These are phyloP conservation scores for Cardamine occulta DNA, from an alignment of 345 rosid species.

Conservation along the genomic window DNA sequence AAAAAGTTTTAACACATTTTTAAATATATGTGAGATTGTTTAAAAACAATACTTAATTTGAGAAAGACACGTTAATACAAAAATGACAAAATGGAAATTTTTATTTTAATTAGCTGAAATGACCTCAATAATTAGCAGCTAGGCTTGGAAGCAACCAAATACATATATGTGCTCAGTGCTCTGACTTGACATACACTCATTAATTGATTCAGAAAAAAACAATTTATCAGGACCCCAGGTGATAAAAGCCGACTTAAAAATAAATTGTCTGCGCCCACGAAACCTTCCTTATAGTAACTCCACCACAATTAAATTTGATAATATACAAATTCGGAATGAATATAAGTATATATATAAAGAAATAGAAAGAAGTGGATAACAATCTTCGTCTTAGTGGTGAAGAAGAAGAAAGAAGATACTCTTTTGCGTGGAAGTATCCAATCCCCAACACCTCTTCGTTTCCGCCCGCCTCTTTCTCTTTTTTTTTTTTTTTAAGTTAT, in stretches of 20 bases:
- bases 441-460: conserved; percentile 28
- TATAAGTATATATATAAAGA: background rate
- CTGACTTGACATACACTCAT: conserved; percentile 38
- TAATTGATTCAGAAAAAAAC: background rate
- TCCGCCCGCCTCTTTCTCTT: conserved; percentile 14
- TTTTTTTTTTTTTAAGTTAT: background rate
- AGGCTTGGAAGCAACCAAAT: background rate
- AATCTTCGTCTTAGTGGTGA: conserved; percentile 41
- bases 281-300: background rate
- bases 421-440: conserved; percentile 41
- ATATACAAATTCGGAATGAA: background rate
- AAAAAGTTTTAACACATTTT: too few species aligned
- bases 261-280: conserved; percentile 24
- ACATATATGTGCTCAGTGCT: background rate
- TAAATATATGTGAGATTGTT: background rate
- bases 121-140: conserved; percentile 4
- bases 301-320: background rate
- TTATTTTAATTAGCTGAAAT: background rate
- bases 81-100: background rate
- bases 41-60: background rate
- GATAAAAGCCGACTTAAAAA: conserved; percentile 11
- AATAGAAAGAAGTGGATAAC: conserved; percentile 33
- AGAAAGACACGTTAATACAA: background rate
- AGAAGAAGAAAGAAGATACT: conserved; percentile 33
- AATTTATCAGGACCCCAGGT: background rate